Percentiles rank a stretch among this genome's conserved stretches.
Evolutionary conservation across 108 stramenopile genomes (phyloP).

Genomic region (Cylindrotheca closterium): DNA sequence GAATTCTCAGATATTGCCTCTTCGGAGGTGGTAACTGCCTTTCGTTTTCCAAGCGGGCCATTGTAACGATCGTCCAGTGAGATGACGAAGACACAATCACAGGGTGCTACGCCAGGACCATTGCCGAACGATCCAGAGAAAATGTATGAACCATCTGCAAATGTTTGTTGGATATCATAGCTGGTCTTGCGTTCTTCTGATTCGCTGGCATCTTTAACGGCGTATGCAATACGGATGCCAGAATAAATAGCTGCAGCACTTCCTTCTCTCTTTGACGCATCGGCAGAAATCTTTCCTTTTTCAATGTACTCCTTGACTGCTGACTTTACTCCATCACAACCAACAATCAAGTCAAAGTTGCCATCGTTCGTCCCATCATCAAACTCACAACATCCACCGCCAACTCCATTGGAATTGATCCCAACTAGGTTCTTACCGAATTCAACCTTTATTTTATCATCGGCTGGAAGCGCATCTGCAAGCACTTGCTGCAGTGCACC

Average conservation of each 20-base stretch:
- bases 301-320: conserved; percentile 70
- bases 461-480: conserved; percentile 41
- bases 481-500: conserved; percentile 69
- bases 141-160: conserved; percentile 75
- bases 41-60: conserved; percentile 63
- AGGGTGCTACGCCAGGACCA: conserved; percentile 38
- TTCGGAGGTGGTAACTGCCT: conserved; percentile 7
- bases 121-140: conserved; percentile 69
- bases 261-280: conserved; percentile 12
- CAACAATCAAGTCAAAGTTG: conserved; percentile 78
- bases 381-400: conserved; percentile 54
- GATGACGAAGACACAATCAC: conserved; percentile 60
- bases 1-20: conserved; percentile 54
- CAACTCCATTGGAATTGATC: conserved; percentile 13
- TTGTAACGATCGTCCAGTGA: conserved; percentile 68
- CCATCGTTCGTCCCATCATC: conserved; percentile 54
- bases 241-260: conserved; percentile 61
- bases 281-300: conserved; percentile 20
- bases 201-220: conserved; percentile 48
- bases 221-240: conserved; percentile 74
- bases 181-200: conserved; percentile 15
- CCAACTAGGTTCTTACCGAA: conserved; percentile 52
- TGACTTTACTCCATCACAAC: conserved; percentile 79
- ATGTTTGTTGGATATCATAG: conserved; percentile 52
- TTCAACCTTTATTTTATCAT: conserved; percentile 27